Evolutionary conservation across 805 yeast species (phyloP).

Genomic region (Candida morakotiae): DNA sequence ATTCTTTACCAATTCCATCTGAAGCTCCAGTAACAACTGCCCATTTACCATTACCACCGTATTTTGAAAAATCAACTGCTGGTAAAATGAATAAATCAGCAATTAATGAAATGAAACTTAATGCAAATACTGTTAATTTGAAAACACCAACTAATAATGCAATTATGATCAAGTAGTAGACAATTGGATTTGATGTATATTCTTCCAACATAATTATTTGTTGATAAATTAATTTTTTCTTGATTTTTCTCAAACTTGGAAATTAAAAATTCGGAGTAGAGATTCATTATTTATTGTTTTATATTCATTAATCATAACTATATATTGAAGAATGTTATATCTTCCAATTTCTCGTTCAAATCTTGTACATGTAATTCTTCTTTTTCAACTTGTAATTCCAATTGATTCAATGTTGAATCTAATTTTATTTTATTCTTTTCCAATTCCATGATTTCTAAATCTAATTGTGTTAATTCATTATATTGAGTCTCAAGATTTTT

Average conservation of each 20-base stretch:
- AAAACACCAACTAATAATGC: slow-evolving; percentile 59
- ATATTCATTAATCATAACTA: neutral
- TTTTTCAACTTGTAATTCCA: slow-evolving; percentile 22
- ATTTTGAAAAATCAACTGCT: slow-evolving; percentile 52
- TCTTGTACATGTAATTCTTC: slow-evolving; percentile 33
- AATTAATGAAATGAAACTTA: slow-evolving; percentile 52
- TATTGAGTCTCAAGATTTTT: slow-evolving; percentile 22
- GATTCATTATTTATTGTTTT: too few relatives aligned
- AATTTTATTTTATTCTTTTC: slow-evolving; percentile 21
- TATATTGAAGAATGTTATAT: slow-evolving; percentile 36
- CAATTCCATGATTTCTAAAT: slow-evolving; percentile 21
- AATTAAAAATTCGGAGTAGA: too few relatives aligned
- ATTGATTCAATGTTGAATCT: slow-evolving; percentile 12
- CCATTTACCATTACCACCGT: slow-evolving; percentile 77
- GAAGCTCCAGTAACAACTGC: slow-evolving; percentile 98
- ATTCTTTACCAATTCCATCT: slow-evolving; percentile 96
- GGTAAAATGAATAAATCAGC: slow-evolving; percentile 64
- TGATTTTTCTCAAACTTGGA: neutral
- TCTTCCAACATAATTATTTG: neutral
- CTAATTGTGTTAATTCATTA: slow-evolving; percentile 20
- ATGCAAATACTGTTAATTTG: slow-evolving; percentile 48
- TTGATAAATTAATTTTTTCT: neutral
- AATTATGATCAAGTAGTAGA: slow-evolving; percentile 16
- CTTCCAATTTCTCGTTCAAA: slow-evolving; percentile 48
- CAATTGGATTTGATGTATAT: slow-evolving; percentile 10